Conservation (phyloP, 495 filamentous ascomycete genomes). For the Pyrenopolyporus hunteri region DNA sequence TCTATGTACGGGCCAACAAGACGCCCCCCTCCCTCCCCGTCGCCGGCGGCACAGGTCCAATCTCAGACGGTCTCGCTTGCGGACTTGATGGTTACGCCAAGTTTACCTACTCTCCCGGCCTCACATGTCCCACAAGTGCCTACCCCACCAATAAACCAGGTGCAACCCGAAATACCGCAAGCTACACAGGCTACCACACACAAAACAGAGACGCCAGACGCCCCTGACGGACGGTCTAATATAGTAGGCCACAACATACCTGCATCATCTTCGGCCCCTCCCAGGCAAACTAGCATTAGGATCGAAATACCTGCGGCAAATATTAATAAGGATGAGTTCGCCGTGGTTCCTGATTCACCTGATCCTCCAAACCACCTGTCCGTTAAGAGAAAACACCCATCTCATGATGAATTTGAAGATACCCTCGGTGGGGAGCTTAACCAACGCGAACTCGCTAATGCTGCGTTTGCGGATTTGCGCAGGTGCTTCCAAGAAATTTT, state of each 20-base stretch:
- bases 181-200: background rate
- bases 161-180: constrained; percentile 20
- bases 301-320: constrained; percentile 47
- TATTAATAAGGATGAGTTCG: constrained; percentile 51
- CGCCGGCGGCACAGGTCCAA: constrained; percentile 25
- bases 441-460: constrained; percentile 80
- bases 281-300: constrained; percentile 35
- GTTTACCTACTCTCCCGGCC: constrained; percentile 8
- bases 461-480: constrained; percentile 68
- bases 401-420: constrained; percentile 53
- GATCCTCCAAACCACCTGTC: constrained; percentile 51
- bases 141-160: constrained; percentile 2
- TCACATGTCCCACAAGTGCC: constrained; percentile 21
- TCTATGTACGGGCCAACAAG: constrained; percentile 19
- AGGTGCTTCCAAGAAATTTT: constrained; percentile 75
- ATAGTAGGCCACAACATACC: background rate
- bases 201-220: constrained; percentile 14
- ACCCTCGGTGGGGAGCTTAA: constrained; percentile 61
- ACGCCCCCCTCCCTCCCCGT: constrained; percentile 7
- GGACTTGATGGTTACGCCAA: constrained; percentile 39
- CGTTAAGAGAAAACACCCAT: constrained; percentile 46
- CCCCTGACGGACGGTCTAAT: constrained; percentile 1
- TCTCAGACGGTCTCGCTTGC: constrained; percentile 41
- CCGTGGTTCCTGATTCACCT: constrained; percentile 48
- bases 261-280: constrained; percentile 7